phyloP scores from a whole-genome alignment of 2,329 filamentous ascomycete genomes.

The Stagonosporopsis tanaceti region DNA sequence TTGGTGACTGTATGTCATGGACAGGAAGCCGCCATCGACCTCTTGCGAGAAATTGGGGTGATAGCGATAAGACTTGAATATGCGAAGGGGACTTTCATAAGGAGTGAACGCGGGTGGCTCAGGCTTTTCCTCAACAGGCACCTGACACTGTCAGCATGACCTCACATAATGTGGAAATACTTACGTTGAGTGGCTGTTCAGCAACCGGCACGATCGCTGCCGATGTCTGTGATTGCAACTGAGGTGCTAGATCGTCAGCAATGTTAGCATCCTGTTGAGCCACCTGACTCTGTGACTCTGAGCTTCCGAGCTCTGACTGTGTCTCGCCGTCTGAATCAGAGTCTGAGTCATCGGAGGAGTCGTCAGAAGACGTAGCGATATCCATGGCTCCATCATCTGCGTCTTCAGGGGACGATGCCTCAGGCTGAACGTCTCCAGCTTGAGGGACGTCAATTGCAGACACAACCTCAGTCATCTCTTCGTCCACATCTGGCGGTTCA shows the following conservation, averaged over 20 bases:
- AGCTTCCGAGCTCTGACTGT: constrained; percentile 21
- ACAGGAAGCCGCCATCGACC: constrained; percentile 80
- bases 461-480: constrained; percentile 23
- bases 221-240: constrained; percentile 44
- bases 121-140: constrained; percentile 18
- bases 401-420: constrained; percentile 21
- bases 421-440: background rate
- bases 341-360: constrained; percentile 34
- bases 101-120: constrained; percentile 59
- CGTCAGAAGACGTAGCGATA: constrained; percentile 41
- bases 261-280: constrained; percentile 25
- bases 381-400: constrained; percentile 47
- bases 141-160: constrained; percentile 33
- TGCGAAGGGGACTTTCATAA: constrained; percentile 83
- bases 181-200: constrained; percentile 28
- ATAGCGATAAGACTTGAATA: constrained; percentile 89
- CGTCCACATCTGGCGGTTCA: constrained; percentile 43
- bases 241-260: constrained; percentile 52
- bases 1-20: constrained; percentile 90
- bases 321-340: constrained; percentile 28
- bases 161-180: constrained; percentile 16
- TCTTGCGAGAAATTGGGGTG: constrained; percentile 77
- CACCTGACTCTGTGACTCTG: constrained; percentile 12
- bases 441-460: background rate
- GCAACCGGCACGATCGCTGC: constrained; percentile 8